Conservation (phyloP, 192 early-diverging fungal genomes). For the Geosiphon pyriformis region DNA sequence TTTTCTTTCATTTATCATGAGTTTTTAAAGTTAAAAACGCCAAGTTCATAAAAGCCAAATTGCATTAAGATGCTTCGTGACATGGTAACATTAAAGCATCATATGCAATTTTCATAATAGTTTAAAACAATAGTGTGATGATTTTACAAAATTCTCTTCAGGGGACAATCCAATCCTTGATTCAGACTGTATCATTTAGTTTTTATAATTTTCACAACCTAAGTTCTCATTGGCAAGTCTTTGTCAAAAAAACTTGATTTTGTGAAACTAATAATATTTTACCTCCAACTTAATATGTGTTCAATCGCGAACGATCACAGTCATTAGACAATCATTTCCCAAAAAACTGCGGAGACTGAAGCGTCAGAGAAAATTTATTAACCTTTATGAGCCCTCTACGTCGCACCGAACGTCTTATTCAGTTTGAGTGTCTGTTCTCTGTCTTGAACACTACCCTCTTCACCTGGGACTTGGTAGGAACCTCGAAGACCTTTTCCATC, state of each 20-base stretch:
- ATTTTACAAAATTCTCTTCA: too few relatives aligned
- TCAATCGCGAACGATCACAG: neutral
- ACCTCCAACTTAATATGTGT: neutral
- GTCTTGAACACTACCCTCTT: neutral
- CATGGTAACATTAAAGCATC: too few relatives aligned
- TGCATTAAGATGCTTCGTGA: too few relatives aligned
- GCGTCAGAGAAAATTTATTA: neutral
- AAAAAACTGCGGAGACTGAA: neutral
- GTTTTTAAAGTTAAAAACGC: too few relatives aligned
- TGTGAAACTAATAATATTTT: neutral
- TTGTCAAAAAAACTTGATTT: neutral
- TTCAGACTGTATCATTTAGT: too few relatives aligned
- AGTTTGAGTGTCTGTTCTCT: neutral
- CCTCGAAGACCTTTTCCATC: neutral
- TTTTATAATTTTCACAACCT: too few relatives aligned
- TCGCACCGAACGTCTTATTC: too few relatives aligned
- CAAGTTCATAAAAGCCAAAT: too few relatives aligned
- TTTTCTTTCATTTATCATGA: too few relatives aligned
- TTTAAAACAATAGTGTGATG: too few relatives aligned
- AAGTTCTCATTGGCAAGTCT: neutral
- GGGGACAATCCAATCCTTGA: too few relatives aligned
- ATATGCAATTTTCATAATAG: too few relatives aligned
- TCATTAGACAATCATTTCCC: neutral
- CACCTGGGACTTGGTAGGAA: neutral
- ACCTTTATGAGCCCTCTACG: neutral